A percentile compares a stretch with the other conserved stretches of the same genome.
phyloP scores from a whole-genome alignment of 176 grass and related monocot genomes.

The Calamus simplicifolius region DNA sequence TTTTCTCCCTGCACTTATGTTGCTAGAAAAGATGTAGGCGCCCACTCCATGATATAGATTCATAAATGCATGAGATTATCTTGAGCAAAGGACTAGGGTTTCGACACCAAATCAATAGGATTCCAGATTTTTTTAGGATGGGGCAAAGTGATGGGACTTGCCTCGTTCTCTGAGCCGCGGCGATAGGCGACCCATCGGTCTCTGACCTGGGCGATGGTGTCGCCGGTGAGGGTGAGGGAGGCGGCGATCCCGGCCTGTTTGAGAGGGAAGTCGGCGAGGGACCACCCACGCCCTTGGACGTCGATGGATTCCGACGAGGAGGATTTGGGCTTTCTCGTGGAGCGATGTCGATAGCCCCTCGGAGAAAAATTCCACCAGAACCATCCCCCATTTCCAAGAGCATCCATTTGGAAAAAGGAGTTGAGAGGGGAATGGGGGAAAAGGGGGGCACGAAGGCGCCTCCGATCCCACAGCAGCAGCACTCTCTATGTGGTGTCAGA shows the following conservation, averaged over 20 bases:
- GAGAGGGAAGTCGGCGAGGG: slow-evolving; percentile 55
- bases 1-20: no score
- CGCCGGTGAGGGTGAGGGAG: slow-evolving; percentile 72
- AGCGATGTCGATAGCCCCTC: neutral
- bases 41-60: no score
- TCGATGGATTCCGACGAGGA: slow-evolving; percentile 65
- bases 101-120: neutral
- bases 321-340: slow-evolving; percentile 29
- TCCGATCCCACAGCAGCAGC: no score
- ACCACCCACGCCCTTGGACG: slow-evolving; percentile 21
- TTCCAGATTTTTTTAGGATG: no score
- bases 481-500: no score
- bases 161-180: slow-evolving; percentile 34
- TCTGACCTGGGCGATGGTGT: slow-evolving; percentile 82
- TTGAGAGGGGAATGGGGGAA: neutral
- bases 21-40: no score
- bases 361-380: slow-evolving; percentile 22
- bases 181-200: slow-evolving; percentile 34
- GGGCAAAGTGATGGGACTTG: slow-evolving; percentile 3
- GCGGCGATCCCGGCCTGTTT: slow-evolving; percentile 72
- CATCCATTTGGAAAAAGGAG: slow-evolving; percentile 13
- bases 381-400: slow-evolving; percentile 7
- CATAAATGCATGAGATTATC: no score
- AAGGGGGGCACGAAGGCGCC: neutral
- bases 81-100: neutral